phyloP scores from a whole-genome alignment of 495 filamentous ascomycete genomes.

The Aspergillus sclerotioniger region DNA sequence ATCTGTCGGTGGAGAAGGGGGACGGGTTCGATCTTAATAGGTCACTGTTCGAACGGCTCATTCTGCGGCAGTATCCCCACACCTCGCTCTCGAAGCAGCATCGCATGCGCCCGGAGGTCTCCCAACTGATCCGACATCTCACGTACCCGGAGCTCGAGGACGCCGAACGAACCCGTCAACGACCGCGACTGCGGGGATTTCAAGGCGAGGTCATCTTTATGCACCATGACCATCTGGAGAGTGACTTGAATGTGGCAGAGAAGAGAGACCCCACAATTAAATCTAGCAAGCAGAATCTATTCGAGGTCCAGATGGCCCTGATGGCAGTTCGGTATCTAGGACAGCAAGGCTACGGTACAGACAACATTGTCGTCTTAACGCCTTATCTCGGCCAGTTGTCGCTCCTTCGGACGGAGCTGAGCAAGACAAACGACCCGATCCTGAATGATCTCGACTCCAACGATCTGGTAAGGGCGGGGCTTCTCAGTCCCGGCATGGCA shows the following conservation, averaged over 20 bases:
- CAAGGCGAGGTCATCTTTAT: conserved; percentile 64
- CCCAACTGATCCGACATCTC: conserved; percentile 53
- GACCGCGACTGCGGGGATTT: conserved; percentile 56
- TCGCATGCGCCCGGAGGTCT: conserved; percentile 71
- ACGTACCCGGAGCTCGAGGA: conserved; percentile 67
- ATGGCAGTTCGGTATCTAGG: conserved; percentile 69
- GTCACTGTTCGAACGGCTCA: conserved; percentile 71
- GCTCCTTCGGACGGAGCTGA: conserved; percentile 53
- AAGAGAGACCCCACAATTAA: conserved; percentile 27
- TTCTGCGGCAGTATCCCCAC: conserved; percentile 53
- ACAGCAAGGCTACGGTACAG: conserved; percentile 71
- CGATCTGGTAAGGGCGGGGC: conserved; percentile 65
- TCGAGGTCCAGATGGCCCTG: conserved; percentile 66
- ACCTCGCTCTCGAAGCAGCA: conserved; percentile 62
- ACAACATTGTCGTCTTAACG: conserved; percentile 67
- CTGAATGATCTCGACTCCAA: conserved; percentile 69
- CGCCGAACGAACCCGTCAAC: conserved; percentile 47
- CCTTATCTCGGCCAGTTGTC: conserved; percentile 72
- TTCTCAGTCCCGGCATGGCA: conserved; percentile 55
- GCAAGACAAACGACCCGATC: conserved; percentile 56
- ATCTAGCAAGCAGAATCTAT: conserved; percentile 60
- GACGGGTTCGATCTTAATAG: conserved; percentile 68
- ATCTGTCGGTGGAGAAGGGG: conserved; percentile 63
- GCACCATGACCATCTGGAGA: conserved; percentile 59
- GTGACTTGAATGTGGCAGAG: conserved; percentile 31